Base-by-base conservation (phyloP, 495 filamentous ascomycete genomes). In the Neurospora intermedia region DNA sequence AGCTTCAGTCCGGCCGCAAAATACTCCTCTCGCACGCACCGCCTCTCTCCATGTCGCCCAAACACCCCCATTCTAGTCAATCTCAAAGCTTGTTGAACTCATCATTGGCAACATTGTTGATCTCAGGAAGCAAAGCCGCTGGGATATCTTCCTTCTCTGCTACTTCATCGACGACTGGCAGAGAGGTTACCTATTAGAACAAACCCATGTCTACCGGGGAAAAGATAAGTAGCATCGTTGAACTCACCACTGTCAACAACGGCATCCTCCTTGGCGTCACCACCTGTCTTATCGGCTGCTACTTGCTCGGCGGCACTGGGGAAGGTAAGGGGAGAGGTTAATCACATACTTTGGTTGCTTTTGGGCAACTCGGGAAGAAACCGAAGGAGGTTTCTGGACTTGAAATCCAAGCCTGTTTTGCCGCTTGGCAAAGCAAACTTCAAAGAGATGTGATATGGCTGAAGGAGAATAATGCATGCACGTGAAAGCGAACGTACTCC, bases 101-200 rank as follows among this genome's bases (percentile, higher is more conserved):
- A 15, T 80, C 78, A 73, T 80, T 81, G 46, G 79, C 76, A 23
- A 78, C 23, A 71, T 79, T 80, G 76, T 80, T 80, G 42, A 80
- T 69, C 75, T 79, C 77, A 5, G 80, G 75, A 35, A 79, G 78
- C 0, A 76, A 31, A 23, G 72, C 78, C 40, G 77, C 76, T 1
- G 79, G 76, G 4, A 81, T 2, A 5, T 77, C 81, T 73, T 81
- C 80, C 74, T 80, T 79, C 43, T 69, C 71, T 8, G 80, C 79
- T 31, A 78, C 74, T 69, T 78, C 74, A 16, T 81, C 80, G 69
- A 79, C 39, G 11, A 73, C 81, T 79, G 20, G 7, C 1, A 16
- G 42, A 6, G 43, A n/a, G 15, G 6, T 45, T 7, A 2, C 6
- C 2, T 45, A 2, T 45, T 8, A 45, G 16, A 18, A 18, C 16